Evolutionary conservation across 495 filamentous ascomycete species (phyloP).

Genomic region (Penicillium longicatenatum): DNA sequence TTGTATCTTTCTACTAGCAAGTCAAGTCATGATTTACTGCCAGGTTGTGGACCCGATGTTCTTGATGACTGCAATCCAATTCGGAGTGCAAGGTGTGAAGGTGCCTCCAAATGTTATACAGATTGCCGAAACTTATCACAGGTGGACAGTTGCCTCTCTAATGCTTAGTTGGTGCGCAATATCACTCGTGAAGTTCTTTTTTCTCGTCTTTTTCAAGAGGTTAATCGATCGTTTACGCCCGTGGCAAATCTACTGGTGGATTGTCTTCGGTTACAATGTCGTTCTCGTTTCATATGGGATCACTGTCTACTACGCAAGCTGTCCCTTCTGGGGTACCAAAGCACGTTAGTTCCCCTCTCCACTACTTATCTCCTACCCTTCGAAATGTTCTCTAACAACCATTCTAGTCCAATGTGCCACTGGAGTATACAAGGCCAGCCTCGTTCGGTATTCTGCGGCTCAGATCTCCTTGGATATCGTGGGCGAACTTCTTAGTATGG

Average conservation of each 20-base stretch:
- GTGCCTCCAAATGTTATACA: neutral
- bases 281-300: neutral
- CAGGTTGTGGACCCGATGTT: neutral
- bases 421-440: neutral
- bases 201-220: neutral
- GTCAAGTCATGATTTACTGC: neutral
- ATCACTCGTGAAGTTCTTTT: neutral
- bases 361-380: too few relatives aligned
- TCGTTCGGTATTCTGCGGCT: neutral
- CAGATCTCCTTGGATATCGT: neutral
- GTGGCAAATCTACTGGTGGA: slow-evolving; percentile 6
- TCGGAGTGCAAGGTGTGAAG: neutral
- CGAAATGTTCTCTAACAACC: neutral
- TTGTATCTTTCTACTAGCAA: neutral
- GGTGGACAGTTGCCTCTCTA: neutral
- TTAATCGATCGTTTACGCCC: neutral
- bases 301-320: neutral
- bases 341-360: neutral
- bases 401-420: neutral
- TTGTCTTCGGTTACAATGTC: neutral
- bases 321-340: neutral
- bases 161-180: neutral
- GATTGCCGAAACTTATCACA: neutral
- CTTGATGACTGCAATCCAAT: neutral
- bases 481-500: neutral